Evolutionary conservation across 192 early-diverging fungal genomes (phyloP).

Genomic region (Coemansia sp.): DNA sequence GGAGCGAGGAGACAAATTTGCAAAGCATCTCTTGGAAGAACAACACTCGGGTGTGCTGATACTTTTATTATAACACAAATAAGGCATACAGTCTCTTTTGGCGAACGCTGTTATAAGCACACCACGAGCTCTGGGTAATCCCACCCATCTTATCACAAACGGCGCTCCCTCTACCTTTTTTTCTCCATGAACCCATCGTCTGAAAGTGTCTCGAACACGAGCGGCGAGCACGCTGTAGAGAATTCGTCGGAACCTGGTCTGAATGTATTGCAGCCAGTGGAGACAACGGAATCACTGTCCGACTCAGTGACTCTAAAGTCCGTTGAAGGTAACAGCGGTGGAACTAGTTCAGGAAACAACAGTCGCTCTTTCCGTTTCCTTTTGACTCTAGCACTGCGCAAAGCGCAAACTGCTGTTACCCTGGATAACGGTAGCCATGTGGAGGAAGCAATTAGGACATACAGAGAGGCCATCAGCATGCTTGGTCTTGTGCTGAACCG

Average conservation of each 20-base stretch:
- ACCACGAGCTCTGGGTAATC: background rate
- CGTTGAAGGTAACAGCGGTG: slow-evolving; percentile 8
- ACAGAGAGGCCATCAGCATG: slow-evolving; percentile 59
- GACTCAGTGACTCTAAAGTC: background rate
- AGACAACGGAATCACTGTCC: background rate
- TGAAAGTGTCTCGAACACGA: background rate
- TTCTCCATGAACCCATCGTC: background rate
- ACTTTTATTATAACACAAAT: too few relatives aligned
- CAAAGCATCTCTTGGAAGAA: background rate
- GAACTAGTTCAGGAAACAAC: slow-evolving; percentile 30
- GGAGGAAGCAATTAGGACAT: slow-evolving; percentile 52
- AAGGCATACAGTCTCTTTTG: background rate
- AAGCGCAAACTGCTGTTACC: slow-evolving; percentile 56
- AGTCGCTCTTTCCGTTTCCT: slow-evolving; percentile 58
- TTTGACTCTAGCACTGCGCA: slow-evolving; percentile 53
- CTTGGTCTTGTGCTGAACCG: slow-evolving; percentile 54
- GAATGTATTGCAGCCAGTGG: background rate
- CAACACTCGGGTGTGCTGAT: background rate
- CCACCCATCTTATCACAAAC: background rate
- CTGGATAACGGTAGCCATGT: slow-evolving; percentile 55
- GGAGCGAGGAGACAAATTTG: background rate
- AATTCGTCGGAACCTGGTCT: background rate
- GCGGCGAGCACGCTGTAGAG: background rate
- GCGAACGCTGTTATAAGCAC: background rate
- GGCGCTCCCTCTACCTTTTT: background rate